phyloP scores from a whole-genome alignment of 1,284 basidiomycete species.

The Leccinum angustisporum region DNA sequence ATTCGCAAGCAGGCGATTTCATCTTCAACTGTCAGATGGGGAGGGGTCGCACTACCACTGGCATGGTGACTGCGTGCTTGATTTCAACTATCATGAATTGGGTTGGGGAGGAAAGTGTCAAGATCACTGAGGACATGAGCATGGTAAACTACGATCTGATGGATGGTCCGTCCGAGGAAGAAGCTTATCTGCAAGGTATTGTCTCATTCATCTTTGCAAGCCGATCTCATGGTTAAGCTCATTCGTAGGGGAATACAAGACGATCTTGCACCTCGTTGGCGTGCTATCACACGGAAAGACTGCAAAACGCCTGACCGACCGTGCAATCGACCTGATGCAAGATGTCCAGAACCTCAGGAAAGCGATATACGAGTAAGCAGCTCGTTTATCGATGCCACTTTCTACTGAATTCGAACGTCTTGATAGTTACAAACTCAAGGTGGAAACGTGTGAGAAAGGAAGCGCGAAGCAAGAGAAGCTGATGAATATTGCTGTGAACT shows the following conservation, averaged over 20 bases:
- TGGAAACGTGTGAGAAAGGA: constrained; percentile 78
- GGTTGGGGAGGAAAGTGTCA: constrained; percentile 44
- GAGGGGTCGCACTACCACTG: constrained; percentile 83
- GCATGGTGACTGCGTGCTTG: constrained; percentile 89
- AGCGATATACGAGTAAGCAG: constrained; percentile 83
- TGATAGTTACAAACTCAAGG: constrained; percentile 85
- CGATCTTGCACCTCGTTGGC: constrained; percentile 90
- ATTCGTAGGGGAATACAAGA: constrained; percentile 90
- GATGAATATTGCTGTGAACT: constrained; percentile 78
- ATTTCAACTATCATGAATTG: constrained; percentile 78
- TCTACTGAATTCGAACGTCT: constrained; percentile 8
- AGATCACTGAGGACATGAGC: constrained; percentile 42
- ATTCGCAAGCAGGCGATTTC: constrained; percentile 72
- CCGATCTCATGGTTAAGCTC: constrained; percentile 1
- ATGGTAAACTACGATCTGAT: constrained; percentile 59
- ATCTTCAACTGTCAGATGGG: constrained; percentile 90
- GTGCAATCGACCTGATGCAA: constrained; percentile 87
- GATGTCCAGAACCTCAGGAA: constrained; percentile 93
- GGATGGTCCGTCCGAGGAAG: constrained; percentile 80
- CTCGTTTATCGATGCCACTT: neutral
- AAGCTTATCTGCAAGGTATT: constrained; percentile 82
- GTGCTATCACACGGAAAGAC: constrained; percentile 86
- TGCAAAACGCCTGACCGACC: constrained; percentile 92
- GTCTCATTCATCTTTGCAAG: neutral
- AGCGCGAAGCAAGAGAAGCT: constrained; percentile 76